Evolutionary conservation across 1,284 basidiomycete species (phyloP).

Genomic region (Cryptococcus wingfieldii): DNA sequence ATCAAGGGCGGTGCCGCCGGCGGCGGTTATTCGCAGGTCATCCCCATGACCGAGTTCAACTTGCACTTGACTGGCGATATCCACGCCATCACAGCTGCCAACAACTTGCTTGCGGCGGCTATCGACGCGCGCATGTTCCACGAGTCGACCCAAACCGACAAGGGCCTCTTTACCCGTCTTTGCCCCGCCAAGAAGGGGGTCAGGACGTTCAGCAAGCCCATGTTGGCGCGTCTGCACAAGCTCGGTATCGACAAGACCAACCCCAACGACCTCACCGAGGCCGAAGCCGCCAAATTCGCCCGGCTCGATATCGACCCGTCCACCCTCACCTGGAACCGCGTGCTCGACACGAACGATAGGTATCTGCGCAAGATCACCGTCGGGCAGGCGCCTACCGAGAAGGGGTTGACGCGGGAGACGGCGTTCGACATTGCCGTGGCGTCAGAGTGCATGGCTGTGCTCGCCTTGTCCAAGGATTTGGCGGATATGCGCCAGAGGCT

Average conservation of each 20-base stretch:
- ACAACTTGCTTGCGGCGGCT: slow-evolving; percentile 94
- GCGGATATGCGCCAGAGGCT: slow-evolving; percentile 80
- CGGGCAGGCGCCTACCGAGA: slow-evolving; percentile 83
- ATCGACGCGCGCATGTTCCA: slow-evolving; percentile 98
- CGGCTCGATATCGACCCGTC: slow-evolving; percentile 86
- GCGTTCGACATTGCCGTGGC: slow-evolving; percentile 97
- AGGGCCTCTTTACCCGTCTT: slow-evolving; percentile 87
- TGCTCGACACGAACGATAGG: slow-evolving; percentile 93
- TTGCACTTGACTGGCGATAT: slow-evolving; percentile 94
- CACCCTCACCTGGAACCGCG: slow-evolving; percentile 97
- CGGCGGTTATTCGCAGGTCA: slow-evolving; percentile 97
- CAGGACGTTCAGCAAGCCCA: slow-evolving; percentile 89
- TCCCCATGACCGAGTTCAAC: slow-evolving; percentile 93
- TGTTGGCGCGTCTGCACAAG: slow-evolving; percentile 92
- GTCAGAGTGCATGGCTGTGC: slow-evolving; percentile 96
- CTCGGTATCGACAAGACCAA: slow-evolving; percentile 93
- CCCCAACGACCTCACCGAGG: slow-evolving; percentile 85
- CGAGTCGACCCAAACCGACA: slow-evolving; percentile 92
- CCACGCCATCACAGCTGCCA: slow-evolving; percentile 95
- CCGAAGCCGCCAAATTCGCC: slow-evolving; percentile 85
- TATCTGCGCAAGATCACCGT: slow-evolving; percentile 93
- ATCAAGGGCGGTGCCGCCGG: slow-evolving; percentile 99
- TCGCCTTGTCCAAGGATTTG: slow-evolving; percentile 83
- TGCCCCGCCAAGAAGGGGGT: slow-evolving; percentile 92
- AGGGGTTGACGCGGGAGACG: slow-evolving; percentile 81